A percentile compares a stretch with the other conserved stretches of the same genome.
phyloP scores from a whole-genome alignment of 202 grass and related monocot genomes.

The Tripidium arundinaceum region DNA sequence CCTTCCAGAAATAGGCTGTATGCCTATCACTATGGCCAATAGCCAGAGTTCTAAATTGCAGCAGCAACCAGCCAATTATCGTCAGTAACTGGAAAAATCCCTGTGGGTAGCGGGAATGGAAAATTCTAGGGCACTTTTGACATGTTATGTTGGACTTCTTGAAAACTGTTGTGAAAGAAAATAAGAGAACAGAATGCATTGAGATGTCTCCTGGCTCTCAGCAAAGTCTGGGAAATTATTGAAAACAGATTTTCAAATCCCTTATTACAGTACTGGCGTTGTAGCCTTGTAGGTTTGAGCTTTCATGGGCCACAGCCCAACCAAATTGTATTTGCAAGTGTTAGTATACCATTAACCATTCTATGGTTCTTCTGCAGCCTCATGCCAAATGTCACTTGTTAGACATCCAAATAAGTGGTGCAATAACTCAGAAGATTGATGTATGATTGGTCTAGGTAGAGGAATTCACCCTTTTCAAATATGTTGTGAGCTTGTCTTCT shows the following conservation, averaged over 20 bases:
- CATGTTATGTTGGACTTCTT: not conserved
- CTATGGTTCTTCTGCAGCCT: slow-evolving; percentile 1
- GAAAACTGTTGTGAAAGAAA: not conserved
- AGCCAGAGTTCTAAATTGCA: not conserved
- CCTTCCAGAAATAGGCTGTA: not conserved
- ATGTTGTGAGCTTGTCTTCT: slow-evolving; percentile 1
- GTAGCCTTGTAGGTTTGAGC: not conserved
- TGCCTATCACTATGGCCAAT: not conserved
- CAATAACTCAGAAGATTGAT: slow-evolving; percentile 5
- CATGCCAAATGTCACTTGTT: not conserved
- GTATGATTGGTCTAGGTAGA: slow-evolving; percentile 1
- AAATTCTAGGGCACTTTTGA: not conserved
- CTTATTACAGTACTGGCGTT: not conserved
- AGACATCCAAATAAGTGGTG: not conserved
- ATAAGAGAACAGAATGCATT: not conserved
- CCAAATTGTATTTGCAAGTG: not conserved
- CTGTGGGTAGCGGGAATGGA: not conserved
- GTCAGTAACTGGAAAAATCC: not conserved
- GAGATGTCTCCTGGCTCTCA: not conserved
- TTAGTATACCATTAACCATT: not conserved
- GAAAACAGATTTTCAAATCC: not conserved
- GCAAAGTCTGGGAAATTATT: not conserved
- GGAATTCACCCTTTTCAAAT: slow-evolving; percentile 1
- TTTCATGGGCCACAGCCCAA: not conserved
- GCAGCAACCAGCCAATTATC: not conserved